Percentiles rank a stretch among this genome's conserved stretches.
Evolutionary conservation across 306 rosid species (phyloP).

Genomic region (Ormosia emarginata): DNA sequence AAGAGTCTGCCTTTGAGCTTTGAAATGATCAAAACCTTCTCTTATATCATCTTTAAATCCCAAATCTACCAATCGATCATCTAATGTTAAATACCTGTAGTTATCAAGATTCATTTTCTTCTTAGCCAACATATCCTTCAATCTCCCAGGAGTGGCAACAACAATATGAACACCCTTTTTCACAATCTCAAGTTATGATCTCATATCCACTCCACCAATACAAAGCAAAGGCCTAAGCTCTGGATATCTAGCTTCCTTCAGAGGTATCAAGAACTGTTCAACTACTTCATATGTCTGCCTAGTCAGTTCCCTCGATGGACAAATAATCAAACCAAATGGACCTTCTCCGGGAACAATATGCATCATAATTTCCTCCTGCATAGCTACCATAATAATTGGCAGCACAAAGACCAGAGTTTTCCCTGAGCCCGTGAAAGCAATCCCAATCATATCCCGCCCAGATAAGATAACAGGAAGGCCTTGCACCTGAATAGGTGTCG

Average conservation of each 20-base stretch:
- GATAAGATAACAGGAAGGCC: slow-evolving; percentile 89
- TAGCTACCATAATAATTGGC: slow-evolving; percentile 87
- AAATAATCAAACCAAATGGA: slow-evolving; percentile 75
- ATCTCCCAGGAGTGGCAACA: slow-evolving; percentile 95
- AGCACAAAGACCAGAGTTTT: slow-evolving; percentile 88
- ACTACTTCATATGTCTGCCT: slow-evolving; percentile 93
- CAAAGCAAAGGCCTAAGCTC: slow-evolving; percentile 89
- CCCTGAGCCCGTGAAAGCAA: slow-evolving; percentile 91
- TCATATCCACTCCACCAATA: slow-evolving; percentile 95
- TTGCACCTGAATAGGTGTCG: slow-evolving; percentile 96
- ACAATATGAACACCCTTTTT: slow-evolving; percentile 93
- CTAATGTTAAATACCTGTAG: slow-evolving; percentile 85
- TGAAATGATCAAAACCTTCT: slow-evolving; percentile 89
- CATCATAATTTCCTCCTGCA: slow-evolving; percentile 96
- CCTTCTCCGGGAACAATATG: slow-evolving; percentile 90
- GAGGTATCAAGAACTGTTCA: slow-evolving; percentile 66
- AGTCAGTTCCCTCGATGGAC: slow-evolving; percentile 94
- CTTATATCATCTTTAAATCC: slow-evolving; percentile 89
- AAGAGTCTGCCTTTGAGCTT: slow-evolving; percentile 90
- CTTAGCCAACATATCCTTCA: slow-evolving; percentile 96
- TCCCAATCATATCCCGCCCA: slow-evolving; percentile 95
- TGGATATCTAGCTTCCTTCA: slow-evolving; percentile 88
- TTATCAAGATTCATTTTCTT: slow-evolving; percentile 86
- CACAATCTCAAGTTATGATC: slow-evolving; percentile 76
- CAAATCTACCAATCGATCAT: slow-evolving; percentile 88